phyloP scores from a whole-genome alignment of 2,329 filamentous ascomycete species.

The Ophiocordyceps camponoti-rufipedis region DNA sequence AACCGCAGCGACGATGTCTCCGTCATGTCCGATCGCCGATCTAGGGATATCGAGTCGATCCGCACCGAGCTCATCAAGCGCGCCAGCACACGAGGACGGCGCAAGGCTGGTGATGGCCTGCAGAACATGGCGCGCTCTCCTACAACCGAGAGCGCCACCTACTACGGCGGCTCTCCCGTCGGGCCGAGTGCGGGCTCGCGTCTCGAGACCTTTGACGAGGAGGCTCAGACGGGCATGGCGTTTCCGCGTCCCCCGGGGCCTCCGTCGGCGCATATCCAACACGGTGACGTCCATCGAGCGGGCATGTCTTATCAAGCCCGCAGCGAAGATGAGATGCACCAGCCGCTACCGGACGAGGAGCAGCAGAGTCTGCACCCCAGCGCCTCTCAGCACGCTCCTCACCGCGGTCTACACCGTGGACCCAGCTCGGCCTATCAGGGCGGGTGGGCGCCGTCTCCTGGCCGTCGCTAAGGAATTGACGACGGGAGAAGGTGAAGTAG shows the following conservation, averaged over 20 bases:
- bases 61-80: constrained; percentile 18
- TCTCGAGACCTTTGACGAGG: constrained; percentile 22
- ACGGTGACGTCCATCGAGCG: background rate
- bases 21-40: constrained; percentile 14
- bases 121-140: constrained; percentile 14
- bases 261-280: background rate
- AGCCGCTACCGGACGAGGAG: constrained; percentile 3
- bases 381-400: constrained; percentile 1
- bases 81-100: constrained; percentile 28
- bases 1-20: constrained; percentile 1
- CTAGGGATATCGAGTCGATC: constrained; percentile 19
- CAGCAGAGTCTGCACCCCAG: constrained; percentile 4
- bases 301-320: background rate
- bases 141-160: background rate
- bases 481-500: background rate
- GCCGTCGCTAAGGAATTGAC: background rate
- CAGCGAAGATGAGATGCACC: background rate
- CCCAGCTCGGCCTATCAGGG: constrained; percentile 2
- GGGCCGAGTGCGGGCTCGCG: constrained; percentile 13
- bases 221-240: constrained; percentile 19
- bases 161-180: constrained; percentile 7
- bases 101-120: constrained; percentile 27
- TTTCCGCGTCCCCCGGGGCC: constrained; percentile 8
- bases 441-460: constrained; percentile 3
- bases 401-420: constrained; percentile 3